These are phyloP conservation scores for Hylodesmum podocarpum DNA, from an alignment of 306 rosid genomes.

Conservation along the genomic window DNA sequence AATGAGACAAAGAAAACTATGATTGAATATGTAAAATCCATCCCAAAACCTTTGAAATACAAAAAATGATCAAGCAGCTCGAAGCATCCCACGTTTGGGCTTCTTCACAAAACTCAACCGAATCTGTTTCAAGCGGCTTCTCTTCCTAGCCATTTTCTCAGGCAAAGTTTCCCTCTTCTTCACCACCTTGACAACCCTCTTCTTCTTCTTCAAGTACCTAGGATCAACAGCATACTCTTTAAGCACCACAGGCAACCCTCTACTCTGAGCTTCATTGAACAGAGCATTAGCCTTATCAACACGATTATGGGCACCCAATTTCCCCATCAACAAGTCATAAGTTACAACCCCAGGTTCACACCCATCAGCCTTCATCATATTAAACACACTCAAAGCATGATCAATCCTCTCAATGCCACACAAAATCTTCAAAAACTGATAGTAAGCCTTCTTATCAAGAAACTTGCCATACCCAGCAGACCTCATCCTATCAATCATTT, in stretches of 20 bases:
- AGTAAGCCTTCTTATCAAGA: slow-evolving; percentile 66
- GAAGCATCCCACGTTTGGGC: slow-evolving; percentile 48
- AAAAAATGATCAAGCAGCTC: slow-evolving; percentile 35
- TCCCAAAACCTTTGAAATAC: slow-evolving; percentile 21
- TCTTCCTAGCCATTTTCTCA: slow-evolving; percentile 90
- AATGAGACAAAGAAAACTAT: slow-evolving; percentile 26
- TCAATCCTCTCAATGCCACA: slow-evolving; percentile 84
- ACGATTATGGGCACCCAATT: slow-evolving; percentile 60
- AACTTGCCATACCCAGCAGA: slow-evolving; percentile 52
- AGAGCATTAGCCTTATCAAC: slow-evolving; percentile 63
- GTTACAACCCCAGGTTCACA: slow-evolving; percentile 68
- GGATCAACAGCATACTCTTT: slow-evolving; percentile 63
- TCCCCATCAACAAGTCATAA: slow-evolving; percentile 69
- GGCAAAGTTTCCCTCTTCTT: slow-evolving; percentile 81
- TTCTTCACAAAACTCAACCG: slow-evolving; percentile 81
- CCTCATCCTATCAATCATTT: slow-evolving; percentile 83
- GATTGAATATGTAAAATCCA: slow-evolving; percentile 7
- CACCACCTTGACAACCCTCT: slow-evolving; percentile 48
- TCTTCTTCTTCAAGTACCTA: slow-evolving; percentile 48
- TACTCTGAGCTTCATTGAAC: slow-evolving; percentile 56
- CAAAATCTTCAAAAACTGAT: slow-evolving; percentile 62
- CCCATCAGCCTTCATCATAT: slow-evolving; percentile 75
- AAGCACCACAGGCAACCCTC: slow-evolving; percentile 38
- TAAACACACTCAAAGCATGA: slow-evolving; percentile 66
- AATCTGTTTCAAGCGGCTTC: slow-evolving; percentile 79